phyloP scores from a whole-genome alignment of 768 basidiomycete species.

The Xerocomus brunneocitrinus region DNA sequence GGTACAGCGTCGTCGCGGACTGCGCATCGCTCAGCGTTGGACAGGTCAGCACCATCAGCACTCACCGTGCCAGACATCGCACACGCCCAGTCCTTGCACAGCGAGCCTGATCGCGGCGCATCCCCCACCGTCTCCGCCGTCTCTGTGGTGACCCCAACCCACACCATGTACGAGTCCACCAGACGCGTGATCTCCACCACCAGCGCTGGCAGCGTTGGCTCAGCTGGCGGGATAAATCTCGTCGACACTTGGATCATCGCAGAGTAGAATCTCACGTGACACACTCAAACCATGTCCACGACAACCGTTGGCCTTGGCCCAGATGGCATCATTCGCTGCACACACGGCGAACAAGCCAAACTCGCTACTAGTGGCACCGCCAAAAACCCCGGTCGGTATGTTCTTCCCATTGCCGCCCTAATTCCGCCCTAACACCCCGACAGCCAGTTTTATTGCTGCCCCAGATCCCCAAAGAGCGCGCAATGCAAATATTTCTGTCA shows the following conservation, averaged over 20 bases:
- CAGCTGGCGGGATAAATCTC: slow-evolving; percentile 45
- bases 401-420: not conserved
- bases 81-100: slow-evolving; percentile 78
- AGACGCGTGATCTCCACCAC: slow-evolving; percentile 64
- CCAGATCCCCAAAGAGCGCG: slow-evolving; percentile 2
- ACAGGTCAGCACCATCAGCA: not conserved
- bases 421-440: not conserved
- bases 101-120: slow-evolving; percentile 49
- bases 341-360: slow-evolving; percentile 26
- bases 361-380: slow-evolving; percentile 27
- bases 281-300: slow-evolving; percentile 5
- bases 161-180: slow-evolving; percentile 76
- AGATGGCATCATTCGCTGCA: slow-evolving; percentile 34
- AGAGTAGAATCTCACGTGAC: slow-evolving; percentile 18
- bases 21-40: slow-evolving; percentile 3
- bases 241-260: slow-evolving; percentile 41
- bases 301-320: slow-evolving; percentile 16
- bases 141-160: slow-evolving; percentile 62
- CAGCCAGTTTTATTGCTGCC: slow-evolving; percentile 39
- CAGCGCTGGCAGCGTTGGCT: slow-evolving; percentile 51
- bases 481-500: slow-evolving; percentile 36
- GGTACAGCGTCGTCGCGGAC: slow-evolving; percentile 61
- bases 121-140: slow-evolving; percentile 40
- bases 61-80: slow-evolving; percentile 57
- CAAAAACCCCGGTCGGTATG: slow-evolving; percentile 36